Evolutionary conservation across 257 asterid species (phyloP).

Genomic region (Lycium ferocissimum): DNA sequence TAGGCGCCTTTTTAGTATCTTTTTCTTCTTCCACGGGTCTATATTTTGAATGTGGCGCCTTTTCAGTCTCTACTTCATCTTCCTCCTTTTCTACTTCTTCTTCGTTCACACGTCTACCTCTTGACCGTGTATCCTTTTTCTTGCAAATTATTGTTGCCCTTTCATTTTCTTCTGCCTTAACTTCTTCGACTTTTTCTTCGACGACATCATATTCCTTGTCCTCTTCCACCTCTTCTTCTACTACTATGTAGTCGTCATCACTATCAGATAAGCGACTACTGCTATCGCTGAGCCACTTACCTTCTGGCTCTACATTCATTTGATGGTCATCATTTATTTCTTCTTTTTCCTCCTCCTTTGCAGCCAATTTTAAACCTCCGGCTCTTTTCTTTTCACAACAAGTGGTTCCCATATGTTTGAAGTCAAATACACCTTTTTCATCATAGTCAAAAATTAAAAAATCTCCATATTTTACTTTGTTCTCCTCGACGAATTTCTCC

Average conservation of each 20-base stretch:
- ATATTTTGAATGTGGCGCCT: neutral
- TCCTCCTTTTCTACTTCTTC: neutral
- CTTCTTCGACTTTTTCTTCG: too few relatives aligned
- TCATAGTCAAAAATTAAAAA: neutral
- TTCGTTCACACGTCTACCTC: neutral
- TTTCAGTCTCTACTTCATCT: neutral
- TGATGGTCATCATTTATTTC: neutral
- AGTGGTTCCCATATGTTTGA: neutral
- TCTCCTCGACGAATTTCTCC: conserved; percentile 26
- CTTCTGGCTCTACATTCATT: neutral
- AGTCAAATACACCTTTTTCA: neutral
- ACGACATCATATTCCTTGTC: neutral
- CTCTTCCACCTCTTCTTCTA: neutral
- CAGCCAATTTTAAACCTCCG: neutral
- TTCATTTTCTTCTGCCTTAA: too few relatives aligned
- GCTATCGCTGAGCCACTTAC: neutral
- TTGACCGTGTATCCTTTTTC: neutral
- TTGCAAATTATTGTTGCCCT: neutral
- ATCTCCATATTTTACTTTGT: neutral
- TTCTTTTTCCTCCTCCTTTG: neutral
- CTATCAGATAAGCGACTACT: neutral
- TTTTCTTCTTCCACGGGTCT: neutral
- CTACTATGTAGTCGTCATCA: neutral
- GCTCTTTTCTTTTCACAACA: conserved; percentile 20
- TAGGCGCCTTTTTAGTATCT: neutral